Conservation (phyloP, 192 early-diverging fungal genomes). For the Spizellomyces punctatus region DNA sequence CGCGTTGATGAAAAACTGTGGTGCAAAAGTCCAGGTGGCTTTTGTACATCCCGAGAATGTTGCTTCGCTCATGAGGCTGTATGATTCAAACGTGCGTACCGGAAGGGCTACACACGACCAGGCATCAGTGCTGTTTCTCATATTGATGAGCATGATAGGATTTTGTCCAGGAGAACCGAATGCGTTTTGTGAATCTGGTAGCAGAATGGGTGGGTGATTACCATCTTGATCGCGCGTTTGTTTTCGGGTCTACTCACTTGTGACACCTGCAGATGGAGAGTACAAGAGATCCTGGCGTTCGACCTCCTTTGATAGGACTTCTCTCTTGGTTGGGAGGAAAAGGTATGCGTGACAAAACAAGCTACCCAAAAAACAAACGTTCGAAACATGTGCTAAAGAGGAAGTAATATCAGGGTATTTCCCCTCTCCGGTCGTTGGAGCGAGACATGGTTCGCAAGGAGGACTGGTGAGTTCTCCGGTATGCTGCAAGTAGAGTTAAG, state of each 20-base stretch:
- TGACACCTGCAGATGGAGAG: not conserved
- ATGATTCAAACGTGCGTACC: not conserved
- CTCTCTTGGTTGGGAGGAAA: not conserved
- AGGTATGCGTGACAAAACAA: not conserved
- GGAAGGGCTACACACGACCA: not conserved
- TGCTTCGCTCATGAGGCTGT: not conserved
- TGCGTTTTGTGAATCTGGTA: not conserved
- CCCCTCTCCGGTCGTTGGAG: too few species aligned
- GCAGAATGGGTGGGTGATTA: not conserved
- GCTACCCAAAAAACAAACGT: too few species aligned
- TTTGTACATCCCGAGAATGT: not conserved
- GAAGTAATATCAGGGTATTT: too few species aligned
- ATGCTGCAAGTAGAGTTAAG: too few species aligned
- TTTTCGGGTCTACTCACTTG: not conserved
- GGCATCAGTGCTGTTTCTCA: not conserved
- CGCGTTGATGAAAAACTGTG: not conserved
- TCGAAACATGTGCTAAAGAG: too few species aligned
- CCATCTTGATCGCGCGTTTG: not conserved
- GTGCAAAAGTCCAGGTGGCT: slow-evolving; percentile 5
- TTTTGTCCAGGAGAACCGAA: slow-evolving; percentile 2
- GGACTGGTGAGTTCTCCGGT: too few species aligned
- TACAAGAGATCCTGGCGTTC: not conserved
- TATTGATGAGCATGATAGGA: not conserved
- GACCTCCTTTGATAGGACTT: not conserved
- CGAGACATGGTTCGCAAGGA: too few species aligned